phyloP scores from a whole-genome alignment of 2,329 filamentous ascomycete species.

The Periglandula ipomoeae region DNA sequence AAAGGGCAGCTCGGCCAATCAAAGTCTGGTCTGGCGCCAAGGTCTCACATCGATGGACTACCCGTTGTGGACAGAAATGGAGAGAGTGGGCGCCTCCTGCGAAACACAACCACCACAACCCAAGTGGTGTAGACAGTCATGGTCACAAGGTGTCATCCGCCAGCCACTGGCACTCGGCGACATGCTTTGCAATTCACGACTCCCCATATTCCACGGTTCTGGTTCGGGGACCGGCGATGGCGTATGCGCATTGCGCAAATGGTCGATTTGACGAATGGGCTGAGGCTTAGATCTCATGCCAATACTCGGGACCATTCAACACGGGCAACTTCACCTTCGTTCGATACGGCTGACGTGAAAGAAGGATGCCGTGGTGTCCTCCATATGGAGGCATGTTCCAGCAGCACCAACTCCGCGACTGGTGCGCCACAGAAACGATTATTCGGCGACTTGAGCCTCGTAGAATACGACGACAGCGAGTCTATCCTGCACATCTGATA shows the following conservation, averaged over 20 bases:
- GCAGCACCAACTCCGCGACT: neutral
- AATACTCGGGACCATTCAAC: neutral
- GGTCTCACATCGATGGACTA: neutral
- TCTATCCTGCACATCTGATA: neutral
- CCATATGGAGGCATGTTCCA: neutral
- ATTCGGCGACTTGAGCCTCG: neutral
- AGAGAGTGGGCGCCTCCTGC: neutral
- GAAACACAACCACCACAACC: neutral
- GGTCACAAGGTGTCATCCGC: constrained; percentile 3
- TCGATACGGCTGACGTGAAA: neutral
- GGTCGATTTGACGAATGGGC: neutral
- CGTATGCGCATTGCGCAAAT: neutral
- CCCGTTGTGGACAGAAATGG: neutral
- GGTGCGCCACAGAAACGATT: neutral
- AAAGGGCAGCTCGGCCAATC: neutral
- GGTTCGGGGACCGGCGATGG: constrained; percentile 1
- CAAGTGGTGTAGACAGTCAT: constrained; percentile 1
- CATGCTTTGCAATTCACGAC: neutral
- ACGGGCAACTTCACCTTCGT: neutral
- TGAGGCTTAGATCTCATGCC: constrained; percentile 2
- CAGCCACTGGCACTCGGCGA: neutral
- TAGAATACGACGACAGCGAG: neutral
- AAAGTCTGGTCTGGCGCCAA: neutral
- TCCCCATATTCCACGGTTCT: neutral
- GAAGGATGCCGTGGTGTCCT: neutral